A percentile compares a stretch with the other conserved stretches of the same genome.
Conservation (phyloP, 192 early-diverging fungal species). For the Chytriomyces confervae region DNA sequence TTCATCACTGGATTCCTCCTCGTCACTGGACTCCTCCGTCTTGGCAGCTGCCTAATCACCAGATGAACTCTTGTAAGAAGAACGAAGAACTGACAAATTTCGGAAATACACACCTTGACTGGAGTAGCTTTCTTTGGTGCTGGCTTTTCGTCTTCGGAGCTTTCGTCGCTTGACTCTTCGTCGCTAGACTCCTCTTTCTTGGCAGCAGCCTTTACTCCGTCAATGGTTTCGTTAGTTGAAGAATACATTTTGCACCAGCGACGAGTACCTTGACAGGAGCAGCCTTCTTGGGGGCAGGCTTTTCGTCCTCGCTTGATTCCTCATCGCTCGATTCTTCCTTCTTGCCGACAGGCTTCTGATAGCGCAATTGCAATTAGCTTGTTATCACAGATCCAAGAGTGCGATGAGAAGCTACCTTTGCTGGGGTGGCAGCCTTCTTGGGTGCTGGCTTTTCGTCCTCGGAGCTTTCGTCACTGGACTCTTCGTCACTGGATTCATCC, state of each 20-base stretch:
- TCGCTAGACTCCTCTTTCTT: constrained; percentile 50
- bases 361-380: background rate
- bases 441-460: constrained; percentile 34
- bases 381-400: background rate
- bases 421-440: constrained; percentile 28
- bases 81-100: background rate
- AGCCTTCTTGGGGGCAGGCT: background rate
- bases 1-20: constrained; percentile 27
- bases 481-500: constrained; percentile 33
- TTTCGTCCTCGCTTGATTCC: constrained; percentile 1
- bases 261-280: background rate
- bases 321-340: constrained; percentile 28
- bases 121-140: background rate
- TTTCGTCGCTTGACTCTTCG: constrained; percentile 40
- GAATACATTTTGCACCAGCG: background rate
- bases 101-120: background rate
- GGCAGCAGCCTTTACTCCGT: constrained; percentile 10
- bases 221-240: background rate
- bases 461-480: constrained; percentile 31
- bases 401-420: background rate
- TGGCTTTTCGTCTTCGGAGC: constrained; percentile 12
- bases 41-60: constrained; percentile 48
- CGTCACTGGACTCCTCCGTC: constrained; percentile 52
- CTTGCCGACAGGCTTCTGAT: constrained; percentile 4
- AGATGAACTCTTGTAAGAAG: constrained; percentile 17